These are phyloP conservation scores for Ophiostoma perfectum DNA, from an alignment of 2,329 filamentous ascomycete genomes.

Conservation along the genomic window DNA sequence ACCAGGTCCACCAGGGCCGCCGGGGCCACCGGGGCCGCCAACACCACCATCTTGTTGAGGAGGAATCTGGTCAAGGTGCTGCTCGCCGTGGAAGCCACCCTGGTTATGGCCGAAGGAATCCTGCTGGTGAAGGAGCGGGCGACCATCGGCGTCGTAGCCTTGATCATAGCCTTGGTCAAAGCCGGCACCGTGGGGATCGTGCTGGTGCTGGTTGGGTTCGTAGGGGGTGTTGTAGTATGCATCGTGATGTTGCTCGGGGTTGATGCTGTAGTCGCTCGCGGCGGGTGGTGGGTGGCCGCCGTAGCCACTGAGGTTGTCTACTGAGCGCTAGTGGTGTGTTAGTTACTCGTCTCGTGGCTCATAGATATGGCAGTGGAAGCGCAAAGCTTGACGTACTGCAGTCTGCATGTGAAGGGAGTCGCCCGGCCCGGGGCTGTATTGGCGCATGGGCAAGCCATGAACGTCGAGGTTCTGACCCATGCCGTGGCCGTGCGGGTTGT, in stretches of 20 bases:
- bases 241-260: slow-evolving; percentile 82
- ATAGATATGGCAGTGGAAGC: not conserved
- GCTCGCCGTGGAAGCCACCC: slow-evolving; percentile 41
- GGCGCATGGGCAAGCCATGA: slow-evolving; percentile 37
- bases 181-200: slow-evolving; percentile 50
- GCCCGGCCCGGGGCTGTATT: slow-evolving; percentile 50
- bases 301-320: slow-evolving; percentile 40
- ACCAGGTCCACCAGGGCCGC: not conserved
- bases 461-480: slow-evolving; percentile 54
- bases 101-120: not conserved
- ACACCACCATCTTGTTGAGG: slow-evolving; percentile 15
- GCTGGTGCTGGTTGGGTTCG: slow-evolving; percentile 52
- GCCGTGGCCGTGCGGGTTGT: slow-evolving; percentile 58
- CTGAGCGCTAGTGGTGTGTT: slow-evolving; percentile 42
- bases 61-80: slow-evolving; percentile 24
- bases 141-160: slow-evolving; percentile 53
- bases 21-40: slow-evolving; percentile 26
- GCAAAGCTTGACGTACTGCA: slow-evolving; percentile 55
- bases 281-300: slow-evolving; percentile 45
- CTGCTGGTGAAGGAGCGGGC: slow-evolving; percentile 60
- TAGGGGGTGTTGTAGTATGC: slow-evolving; percentile 81
- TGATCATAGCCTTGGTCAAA: slow-evolving; percentile 4
- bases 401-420: slow-evolving; percentile 80
- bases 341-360: not conserved
- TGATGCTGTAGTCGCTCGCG: slow-evolving; percentile 64